Percentiles rank a stretch among this genome's conserved stretches.
Conservation (phyloP, 441 rosid species). For the Adansonia grandidieri region DNA sequence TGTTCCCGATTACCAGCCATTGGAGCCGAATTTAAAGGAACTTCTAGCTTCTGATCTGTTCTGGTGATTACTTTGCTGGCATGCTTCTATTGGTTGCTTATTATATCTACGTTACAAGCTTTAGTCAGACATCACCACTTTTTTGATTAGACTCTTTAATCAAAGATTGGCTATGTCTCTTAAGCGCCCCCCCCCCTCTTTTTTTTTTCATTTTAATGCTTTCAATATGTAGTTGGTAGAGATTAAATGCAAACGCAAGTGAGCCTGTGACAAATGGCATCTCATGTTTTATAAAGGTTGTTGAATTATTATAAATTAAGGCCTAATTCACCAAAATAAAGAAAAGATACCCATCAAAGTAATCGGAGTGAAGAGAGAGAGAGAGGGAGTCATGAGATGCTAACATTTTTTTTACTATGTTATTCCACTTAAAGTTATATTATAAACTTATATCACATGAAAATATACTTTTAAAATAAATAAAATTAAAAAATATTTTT, state of each 20-base stretch:
- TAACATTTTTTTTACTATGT: too few species aligned
- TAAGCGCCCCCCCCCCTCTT: neutral
- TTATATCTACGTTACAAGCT: neutral
- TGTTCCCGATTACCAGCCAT: neutral
- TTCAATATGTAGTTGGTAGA: constrained; percentile 13
- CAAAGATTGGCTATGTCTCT: neutral
- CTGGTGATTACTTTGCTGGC: neutral
- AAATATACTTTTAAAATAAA: too few species aligned
- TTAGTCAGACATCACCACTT: neutral
- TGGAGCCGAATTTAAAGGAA: constrained; percentile 6
- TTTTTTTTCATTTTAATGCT: neutral
- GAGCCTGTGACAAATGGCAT: constrained; percentile 29
- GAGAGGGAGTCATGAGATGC: too few species aligned
- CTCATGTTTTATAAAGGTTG: neutral
- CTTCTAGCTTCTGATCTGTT: too few species aligned
- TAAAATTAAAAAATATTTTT: too few species aligned
- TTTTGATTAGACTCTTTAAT: neutral
- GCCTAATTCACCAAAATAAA: neutral
- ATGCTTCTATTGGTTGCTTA: constrained; percentile 16
- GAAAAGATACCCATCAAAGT: neutral
- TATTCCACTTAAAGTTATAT: too few species aligned
- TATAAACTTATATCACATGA: too few species aligned
- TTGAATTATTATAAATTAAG: neutral
- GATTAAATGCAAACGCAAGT: neutral
- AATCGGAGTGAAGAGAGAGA: too few species aligned